These are phyloP conservation scores for Penicillium griseofulvum DNA, from an alignment of 2,329 filamentous ascomycete species.

Conservation along the genomic window DNA sequence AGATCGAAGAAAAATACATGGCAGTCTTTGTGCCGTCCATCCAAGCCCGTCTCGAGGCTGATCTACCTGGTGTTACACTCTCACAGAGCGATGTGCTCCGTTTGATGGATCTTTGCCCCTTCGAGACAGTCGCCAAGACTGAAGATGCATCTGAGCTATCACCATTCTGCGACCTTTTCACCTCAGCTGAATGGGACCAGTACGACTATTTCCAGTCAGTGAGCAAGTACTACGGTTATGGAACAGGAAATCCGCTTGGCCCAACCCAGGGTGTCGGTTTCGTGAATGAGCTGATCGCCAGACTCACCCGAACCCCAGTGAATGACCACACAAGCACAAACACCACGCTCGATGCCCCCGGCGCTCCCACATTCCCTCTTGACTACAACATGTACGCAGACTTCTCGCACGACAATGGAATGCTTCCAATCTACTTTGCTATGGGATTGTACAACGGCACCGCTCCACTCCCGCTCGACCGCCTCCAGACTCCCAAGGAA, in stretches of 20 bases:
- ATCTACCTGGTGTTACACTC: conserved; percentile 67
- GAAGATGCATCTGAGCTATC: conserved; percentile 55
- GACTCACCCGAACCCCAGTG: conserved; percentile 68
- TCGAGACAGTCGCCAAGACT: conserved; percentile 67
- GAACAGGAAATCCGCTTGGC: conserved; percentile 72
- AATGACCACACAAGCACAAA: conserved; percentile 74
- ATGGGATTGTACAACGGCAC: conserved; percentile 74
- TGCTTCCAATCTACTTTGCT: conserved; percentile 72
- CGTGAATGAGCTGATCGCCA: conserved; percentile 80
- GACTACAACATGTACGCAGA: conserved; percentile 72
- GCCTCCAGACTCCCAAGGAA: conserved; percentile 49
- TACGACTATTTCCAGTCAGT: conserved; percentile 81
- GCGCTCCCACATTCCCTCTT: conserved; percentile 70
- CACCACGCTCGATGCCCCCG: conserved; percentile 64
- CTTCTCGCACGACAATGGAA: conserved; percentile 88
- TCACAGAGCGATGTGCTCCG: conserved; percentile 61
- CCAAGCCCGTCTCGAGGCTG: conserved; percentile 64
- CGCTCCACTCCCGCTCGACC: conserved; percentile 51
- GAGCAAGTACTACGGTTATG: conserved; percentile 81
- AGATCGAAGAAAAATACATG: conserved; percentile 58
- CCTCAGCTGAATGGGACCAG: conserved; percentile 65
- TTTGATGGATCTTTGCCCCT: conserved; percentile 88
- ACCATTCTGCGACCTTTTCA: conserved; percentile 75
- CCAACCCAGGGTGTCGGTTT: conserved; percentile 85
- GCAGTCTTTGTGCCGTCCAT: conserved; percentile 66